Base-by-base conservation (phyloP, 2,329 filamentous ascomycete species). In the Chaetoscypha palmicola region DNA sequence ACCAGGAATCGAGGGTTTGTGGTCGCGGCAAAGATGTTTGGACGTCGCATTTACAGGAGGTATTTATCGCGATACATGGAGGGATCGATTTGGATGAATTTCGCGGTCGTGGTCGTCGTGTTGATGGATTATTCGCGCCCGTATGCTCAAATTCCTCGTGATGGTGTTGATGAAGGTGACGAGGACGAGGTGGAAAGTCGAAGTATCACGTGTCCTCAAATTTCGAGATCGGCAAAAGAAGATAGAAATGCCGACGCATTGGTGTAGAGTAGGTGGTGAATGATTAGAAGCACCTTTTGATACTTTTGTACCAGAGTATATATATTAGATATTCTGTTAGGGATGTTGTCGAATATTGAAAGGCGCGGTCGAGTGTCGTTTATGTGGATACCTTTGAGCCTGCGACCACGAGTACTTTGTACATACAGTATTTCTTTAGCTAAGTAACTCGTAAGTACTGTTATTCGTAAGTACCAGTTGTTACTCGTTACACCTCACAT, bases 1-100 rank as follows among this genome's bases (percentile, higher is more conserved):
- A 28, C 33, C n/a, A 24, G 21, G 24, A 36, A 20, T 39, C 22
- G 21, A 21, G 16, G 28, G n/a, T 34, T 26, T 20, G 10, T 23
- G 19, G 32, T 31, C 33, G 38, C 44, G 39, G 33, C 26, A 9
- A 19, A 17, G 14, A 14, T 12, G 11, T 21, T 28, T 5, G 19
- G 32, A 36, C 33, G 21, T 30, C 12, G 30, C 43, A 45, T 45
- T 16, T 38, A 45, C 33, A 21, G 24, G 31, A 11, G 12, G 31
- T 31, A 19, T 9, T 16, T 11, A 21, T 45, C 28, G 36, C 28
- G 20, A 40, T 12, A 20, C 28, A 45, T 39, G 12, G 19, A 21
- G 19, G 19, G 10, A 1, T 17, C 11, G 20, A 24, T 26, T 3
- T 22, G 11, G 30, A 33, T 32, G 28, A 23, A 16, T 28, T 7